Percentiles rank a stretch among this genome's conserved stretches.
phyloP scores from a whole-genome alignment of 805 yeast genomes.

The Candida maltosa region DNA sequence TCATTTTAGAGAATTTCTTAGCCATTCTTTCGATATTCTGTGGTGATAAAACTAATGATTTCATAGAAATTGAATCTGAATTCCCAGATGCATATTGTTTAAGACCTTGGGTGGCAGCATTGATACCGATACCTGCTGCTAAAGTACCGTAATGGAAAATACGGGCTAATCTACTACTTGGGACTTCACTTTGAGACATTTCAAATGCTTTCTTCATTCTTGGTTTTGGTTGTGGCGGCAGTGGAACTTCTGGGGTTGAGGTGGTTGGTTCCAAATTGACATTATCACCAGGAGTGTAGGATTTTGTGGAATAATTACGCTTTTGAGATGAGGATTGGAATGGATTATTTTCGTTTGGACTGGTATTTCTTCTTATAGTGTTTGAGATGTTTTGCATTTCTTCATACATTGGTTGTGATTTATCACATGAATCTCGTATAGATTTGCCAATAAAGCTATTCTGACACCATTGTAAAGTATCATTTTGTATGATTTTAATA shows the following conservation, averaged over 20 bases:
- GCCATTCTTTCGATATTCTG: conserved; percentile 86
- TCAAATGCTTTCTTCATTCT: conserved; percentile 32
- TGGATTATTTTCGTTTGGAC: conserved; percentile 1
- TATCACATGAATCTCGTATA: conserved; percentile 15
- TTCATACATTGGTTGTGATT: conserved; percentile 21
- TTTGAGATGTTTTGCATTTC: conserved; percentile 6
- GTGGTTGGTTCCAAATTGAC: conserved; percentile 4
- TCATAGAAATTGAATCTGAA: conserved; percentile 42
- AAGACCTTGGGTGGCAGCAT: conserved; percentile 76
- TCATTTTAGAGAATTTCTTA: conserved; percentile 83
- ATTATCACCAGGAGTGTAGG: conserved; percentile 7
- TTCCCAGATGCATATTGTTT: conserved; percentile 60
- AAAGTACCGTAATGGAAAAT: conserved; percentile 89
- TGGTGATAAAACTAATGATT: conserved; percentile 67
- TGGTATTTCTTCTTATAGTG: conserved; percentile 1
- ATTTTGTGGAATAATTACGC: conserved; percentile 9
- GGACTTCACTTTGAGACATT: conserved; percentile 69
- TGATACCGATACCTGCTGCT: conserved; percentile 88
- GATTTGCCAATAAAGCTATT: conserved; percentile 18
- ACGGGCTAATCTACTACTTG: conserved; percentile 82
- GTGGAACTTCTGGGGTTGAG: background rate
- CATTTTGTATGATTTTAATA: conserved; percentile 14
- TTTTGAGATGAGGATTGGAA: conserved; percentile 4
- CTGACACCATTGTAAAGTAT: conserved; percentile 16
- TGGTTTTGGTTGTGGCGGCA: background rate